These are phyloP conservation scores for Fusarium nelsonii DNA, from an alignment of 2,329 filamentous ascomycete species.

Conservation along the genomic window DNA sequence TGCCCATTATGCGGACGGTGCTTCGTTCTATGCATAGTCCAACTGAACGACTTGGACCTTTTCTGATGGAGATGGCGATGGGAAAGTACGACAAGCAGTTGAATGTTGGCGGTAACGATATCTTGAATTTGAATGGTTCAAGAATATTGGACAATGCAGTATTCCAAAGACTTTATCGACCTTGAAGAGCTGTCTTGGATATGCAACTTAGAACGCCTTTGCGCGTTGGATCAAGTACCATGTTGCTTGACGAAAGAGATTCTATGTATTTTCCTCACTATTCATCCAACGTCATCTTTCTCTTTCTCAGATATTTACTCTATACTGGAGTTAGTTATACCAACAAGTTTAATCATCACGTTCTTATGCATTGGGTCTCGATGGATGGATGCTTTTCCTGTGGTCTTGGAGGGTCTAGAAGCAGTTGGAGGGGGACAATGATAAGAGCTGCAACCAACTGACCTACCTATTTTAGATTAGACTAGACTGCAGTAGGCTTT, in stretches of 20 bases:
- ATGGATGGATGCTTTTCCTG: background rate
- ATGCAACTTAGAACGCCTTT: background rate
- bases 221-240: background rate
- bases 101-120: conserved; percentile 1
- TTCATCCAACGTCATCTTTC: background rate
- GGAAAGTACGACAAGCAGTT: conserved; percentile 28
- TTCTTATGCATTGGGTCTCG: background rate
- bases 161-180: conserved; percentile 11
- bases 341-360: background rate
- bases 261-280: background rate
- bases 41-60: conserved; percentile 31
- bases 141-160: conserved; percentile 37
- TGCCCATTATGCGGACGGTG: conserved; percentile 12
- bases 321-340: too few species aligned
- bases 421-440: background rate
- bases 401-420: conserved; percentile 1
- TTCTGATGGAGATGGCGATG: conserved; percentile 33
- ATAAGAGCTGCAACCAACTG: conserved; percentile 1
- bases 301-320: background rate
- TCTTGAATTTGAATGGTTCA: conserved; percentile 16
- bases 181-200: background rate
- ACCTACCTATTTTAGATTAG: conserved; percentile 16
- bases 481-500: background rate
- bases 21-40: conserved; percentile 20
- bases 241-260: background rate